Evolutionary conservation across 2,329 filamentous ascomycete species (phyloP).

Genomic region (Anisogramma anomala): DNA sequence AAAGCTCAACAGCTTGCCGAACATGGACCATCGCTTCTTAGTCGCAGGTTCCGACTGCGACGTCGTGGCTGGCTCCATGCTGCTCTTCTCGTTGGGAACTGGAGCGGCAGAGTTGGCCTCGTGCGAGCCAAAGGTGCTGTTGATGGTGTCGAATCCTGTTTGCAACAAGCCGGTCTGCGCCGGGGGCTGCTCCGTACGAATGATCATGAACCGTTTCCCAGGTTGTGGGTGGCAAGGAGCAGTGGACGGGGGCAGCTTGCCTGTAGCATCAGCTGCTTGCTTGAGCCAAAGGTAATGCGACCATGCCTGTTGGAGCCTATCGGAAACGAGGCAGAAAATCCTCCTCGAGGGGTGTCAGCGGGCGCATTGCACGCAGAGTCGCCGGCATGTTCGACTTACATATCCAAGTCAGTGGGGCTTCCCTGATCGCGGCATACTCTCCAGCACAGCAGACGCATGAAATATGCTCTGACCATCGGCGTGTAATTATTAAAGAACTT

Average conservation of each 20-base stretch:
- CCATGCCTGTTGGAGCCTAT: conserved; percentile 63
- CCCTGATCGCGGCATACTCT: conserved; percentile 68
- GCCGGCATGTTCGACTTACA: conserved; percentile 39
- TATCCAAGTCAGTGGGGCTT: conserved; percentile 50
- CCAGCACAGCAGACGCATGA: conserved; percentile 84
- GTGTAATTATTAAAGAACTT: conserved; percentile 89
- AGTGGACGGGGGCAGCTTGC: conserved; percentile 54
- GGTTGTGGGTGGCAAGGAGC: conserved; percentile 77
- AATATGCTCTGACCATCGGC: conserved; percentile 89
- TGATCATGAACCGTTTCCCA: conserved; percentile 76
- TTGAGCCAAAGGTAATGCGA: conserved; percentile 68
- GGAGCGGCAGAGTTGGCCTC: conserved; percentile 13
- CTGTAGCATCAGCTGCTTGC: conserved; percentile 47
- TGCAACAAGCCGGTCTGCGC: conserved; percentile 35
- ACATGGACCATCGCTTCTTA: conserved; percentile 51
- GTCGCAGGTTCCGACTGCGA: conserved; percentile 22
- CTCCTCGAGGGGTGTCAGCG: conserved; percentile 35
- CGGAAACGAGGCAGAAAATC: conserved; percentile 56
- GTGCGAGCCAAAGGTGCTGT: conserved; percentile 34
- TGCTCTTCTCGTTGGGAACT: conserved; percentile 5
- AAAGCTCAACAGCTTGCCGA: conserved; percentile 51
- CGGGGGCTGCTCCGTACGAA: conserved; percentile 57
- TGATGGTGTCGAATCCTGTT: conserved; percentile 13
- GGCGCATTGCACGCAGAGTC: neutral
- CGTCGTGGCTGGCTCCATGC: conserved; percentile 13